Evolutionary conservation across 73 alveolate species (phyloP).

Genomic region (Diophrys appendiculata): DNA sequence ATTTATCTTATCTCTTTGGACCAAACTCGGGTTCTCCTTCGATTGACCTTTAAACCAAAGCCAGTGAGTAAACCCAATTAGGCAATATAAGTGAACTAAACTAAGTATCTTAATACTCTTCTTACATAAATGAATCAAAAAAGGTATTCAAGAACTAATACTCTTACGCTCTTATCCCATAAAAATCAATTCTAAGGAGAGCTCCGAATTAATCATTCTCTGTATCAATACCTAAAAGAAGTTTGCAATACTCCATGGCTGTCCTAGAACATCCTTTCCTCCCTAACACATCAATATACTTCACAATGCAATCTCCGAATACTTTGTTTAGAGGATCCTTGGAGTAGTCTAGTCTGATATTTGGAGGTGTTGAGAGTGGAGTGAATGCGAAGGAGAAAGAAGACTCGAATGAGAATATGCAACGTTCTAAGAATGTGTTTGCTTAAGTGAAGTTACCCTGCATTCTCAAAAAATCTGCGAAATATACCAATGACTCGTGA

Average conservation of each 20-base stretch:
- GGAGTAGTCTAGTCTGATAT: slow-evolving; percentile 43
- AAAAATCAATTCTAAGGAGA: slow-evolving; percentile 67
- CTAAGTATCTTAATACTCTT: too few relatives aligned
- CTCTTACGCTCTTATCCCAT: slow-evolving; percentile 67
- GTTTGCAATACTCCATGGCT: slow-evolving; percentile 67
- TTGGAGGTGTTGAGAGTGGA: slow-evolving; percentile 38
- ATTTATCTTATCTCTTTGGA: slow-evolving; percentile 2
- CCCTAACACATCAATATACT: slow-evolving; percentile 68
- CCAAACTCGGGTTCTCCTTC: slow-evolving; percentile 2
- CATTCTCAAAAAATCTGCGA: slow-evolving; percentile 64
- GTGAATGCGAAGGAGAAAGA: slow-evolving; percentile 36
- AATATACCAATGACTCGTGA: slow-evolving; percentile 58
- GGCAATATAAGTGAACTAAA: slow-evolving; percentile 69
- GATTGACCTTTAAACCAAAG: slow-evolving; percentile 43
- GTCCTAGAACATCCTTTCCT: slow-evolving; percentile 80
- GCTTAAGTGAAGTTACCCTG: slow-evolving; percentile 62
- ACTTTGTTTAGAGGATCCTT: slow-evolving; percentile 49
- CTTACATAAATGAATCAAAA: too few relatives aligned
- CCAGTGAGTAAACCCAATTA: slow-evolving; percentile 56
- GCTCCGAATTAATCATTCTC: slow-evolving; percentile 66
- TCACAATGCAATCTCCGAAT: slow-evolving; percentile 48
- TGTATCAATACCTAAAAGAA: slow-evolving; percentile 63
- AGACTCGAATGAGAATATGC: slow-evolving; percentile 57
- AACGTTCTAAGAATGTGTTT: slow-evolving; percentile 44
- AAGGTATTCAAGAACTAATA: slow-evolving; percentile 53